phyloP scores from a whole-genome alignment of 768 basidiomycete species.

The Tulasnella sp. region DNA sequence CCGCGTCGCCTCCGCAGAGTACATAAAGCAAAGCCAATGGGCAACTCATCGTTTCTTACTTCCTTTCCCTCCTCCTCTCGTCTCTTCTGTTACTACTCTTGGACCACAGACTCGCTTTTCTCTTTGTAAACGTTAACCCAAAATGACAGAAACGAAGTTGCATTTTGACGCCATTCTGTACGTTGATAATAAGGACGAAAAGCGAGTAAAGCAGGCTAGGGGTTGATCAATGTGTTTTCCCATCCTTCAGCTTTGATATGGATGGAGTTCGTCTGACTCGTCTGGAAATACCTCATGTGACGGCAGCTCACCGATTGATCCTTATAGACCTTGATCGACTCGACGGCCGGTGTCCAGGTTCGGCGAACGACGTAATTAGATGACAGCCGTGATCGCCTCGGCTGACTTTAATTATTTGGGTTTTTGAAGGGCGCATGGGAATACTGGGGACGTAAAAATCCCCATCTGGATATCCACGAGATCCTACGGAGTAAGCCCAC shows the following conservation, averaged over 20 bases:
- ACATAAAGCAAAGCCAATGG: constrained; percentile 1
- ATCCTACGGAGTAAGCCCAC: constrained; percentile 34
- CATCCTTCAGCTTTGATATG: constrained; percentile 25
- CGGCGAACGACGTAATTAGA: not conserved
- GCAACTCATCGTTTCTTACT: not conserved
- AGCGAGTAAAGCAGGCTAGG: too few species aligned
- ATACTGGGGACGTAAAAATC: constrained; percentile 60
- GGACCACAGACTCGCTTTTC: not conserved
- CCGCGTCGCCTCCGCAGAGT: constrained; percentile 6
- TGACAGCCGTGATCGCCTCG: too few species aligned
- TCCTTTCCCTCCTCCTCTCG: not conserved
- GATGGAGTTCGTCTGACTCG: constrained; percentile 25
- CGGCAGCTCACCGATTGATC: not conserved
- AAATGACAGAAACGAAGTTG: constrained; percentile 20
- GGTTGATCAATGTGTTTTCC: not conserved
- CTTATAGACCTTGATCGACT: constrained; percentile 61
- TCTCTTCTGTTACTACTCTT: not conserved
- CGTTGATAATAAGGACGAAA: not conserved
- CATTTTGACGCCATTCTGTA: constrained; percentile 24
- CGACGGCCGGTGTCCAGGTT: constrained; percentile 70
- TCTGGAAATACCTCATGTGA: not conserved
- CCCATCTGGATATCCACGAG: constrained; percentile 33
- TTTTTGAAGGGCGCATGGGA: constrained; percentile 57
- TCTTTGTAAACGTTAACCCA: not conserved
- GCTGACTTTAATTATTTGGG: too few species aligned